Conservation (phyloP, 805 yeast species). For the Grigorovia humatica region DNA sequence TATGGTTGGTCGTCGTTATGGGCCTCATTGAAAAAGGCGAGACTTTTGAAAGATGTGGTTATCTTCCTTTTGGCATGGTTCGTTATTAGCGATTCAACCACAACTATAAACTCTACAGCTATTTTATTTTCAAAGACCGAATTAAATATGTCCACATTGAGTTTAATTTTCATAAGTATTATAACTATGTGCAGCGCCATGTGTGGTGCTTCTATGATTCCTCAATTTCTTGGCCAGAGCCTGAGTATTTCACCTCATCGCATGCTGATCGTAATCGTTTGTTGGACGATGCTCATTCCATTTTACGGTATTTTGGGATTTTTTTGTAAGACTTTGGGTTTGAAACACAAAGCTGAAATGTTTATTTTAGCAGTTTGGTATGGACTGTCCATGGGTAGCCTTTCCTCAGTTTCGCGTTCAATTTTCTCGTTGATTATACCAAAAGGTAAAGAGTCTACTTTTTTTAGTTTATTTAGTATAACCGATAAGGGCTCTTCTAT, state of each 20-base stretch:
- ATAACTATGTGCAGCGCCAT: slow-evolving; percentile 60
- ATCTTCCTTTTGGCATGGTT: slow-evolving; percentile 67
- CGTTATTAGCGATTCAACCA: slow-evolving; percentile 60
- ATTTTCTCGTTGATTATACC: slow-evolving; percentile 62
- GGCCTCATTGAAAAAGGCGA: slow-evolving; percentile 48
- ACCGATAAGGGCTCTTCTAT: slow-evolving; percentile 77
- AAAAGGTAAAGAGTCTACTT: slow-evolving; percentile 61
- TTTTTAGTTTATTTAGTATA: slow-evolving; percentile 64
- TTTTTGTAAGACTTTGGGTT: slow-evolving; percentile 42
- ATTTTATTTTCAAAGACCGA: slow-evolving; percentile 65
- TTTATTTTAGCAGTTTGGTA: slow-evolving; percentile 62
- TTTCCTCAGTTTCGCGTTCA: slow-evolving; percentile 60
- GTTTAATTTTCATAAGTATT: slow-evolving; percentile 54
- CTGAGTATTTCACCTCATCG: slow-evolving; percentile 37
- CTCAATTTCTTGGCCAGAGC: slow-evolving; percentile 32
- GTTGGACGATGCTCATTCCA: slow-evolving; percentile 60
- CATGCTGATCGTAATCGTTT: slow-evolving; percentile 41
- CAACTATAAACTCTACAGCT: slow-evolving; percentile 74
- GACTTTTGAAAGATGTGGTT: slow-evolving; percentile 52
- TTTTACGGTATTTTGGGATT: slow-evolving; percentile 63
- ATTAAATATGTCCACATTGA: slow-evolving; percentile 55
- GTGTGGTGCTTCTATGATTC: slow-evolving; percentile 50
- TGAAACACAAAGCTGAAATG: slow-evolving; percentile 58
- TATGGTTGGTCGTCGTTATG: slow-evolving; percentile 57
- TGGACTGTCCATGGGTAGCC: slow-evolving; percentile 65